phyloP scores from a whole-genome alignment of 2,329 filamentous ascomycete species.

The Dactylellina haptotyla region DNA sequence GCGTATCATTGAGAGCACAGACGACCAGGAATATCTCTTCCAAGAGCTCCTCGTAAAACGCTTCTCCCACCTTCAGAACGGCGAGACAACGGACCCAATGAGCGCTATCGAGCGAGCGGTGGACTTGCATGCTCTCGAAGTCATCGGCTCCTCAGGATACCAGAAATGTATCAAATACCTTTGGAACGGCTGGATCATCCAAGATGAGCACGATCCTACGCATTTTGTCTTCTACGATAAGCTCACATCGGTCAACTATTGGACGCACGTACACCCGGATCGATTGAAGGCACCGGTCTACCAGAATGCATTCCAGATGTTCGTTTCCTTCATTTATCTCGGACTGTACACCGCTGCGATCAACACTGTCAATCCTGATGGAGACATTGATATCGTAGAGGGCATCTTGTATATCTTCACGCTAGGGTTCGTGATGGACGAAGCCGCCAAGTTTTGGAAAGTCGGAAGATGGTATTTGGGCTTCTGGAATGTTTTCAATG shows the following conservation, averaged over 20 bases:
- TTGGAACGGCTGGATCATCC: slow-evolving; percentile 96
- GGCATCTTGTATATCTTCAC: slow-evolving; percentile 90
- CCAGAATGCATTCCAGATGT: slow-evolving; percentile 87
- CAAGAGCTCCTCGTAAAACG: slow-evolving; percentile 80
- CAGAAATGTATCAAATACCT: slow-evolving; percentile 87
- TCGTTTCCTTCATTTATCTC: slow-evolving; percentile 84
- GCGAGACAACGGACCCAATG: slow-evolving; percentile 75
- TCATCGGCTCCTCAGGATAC: slow-evolving; percentile 93
- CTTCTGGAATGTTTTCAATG: slow-evolving; percentile 98
- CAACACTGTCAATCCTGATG: slow-evolving; percentile 88
- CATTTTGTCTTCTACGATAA: slow-evolving; percentile 87
- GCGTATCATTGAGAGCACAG: slow-evolving; percentile 82
- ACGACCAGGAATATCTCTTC: slow-evolving; percentile 80
- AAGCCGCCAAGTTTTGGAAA: slow-evolving; percentile 89
- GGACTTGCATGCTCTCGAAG: slow-evolving; percentile 84
- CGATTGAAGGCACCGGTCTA: slow-evolving; percentile 78
- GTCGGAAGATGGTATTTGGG: slow-evolving; percentile 89
- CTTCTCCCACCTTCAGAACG: slow-evolving; percentile 81
- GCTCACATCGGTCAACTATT: slow-evolving; percentile 80
- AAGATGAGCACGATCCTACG: slow-evolving; percentile 90
- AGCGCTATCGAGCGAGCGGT: slow-evolving; percentile 94
- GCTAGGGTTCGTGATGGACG: slow-evolving; percentile 87
- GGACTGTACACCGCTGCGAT: slow-evolving; percentile 88
- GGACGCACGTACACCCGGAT: slow-evolving; percentile 88
- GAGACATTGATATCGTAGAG: slow-evolving; percentile 85